Percentiles rank a stretch among this genome's conserved stretches.
Evolutionary conservation across 352 stramenopile species (phyloP).

Genomic region (Pelagophyceae sp.): DNA sequence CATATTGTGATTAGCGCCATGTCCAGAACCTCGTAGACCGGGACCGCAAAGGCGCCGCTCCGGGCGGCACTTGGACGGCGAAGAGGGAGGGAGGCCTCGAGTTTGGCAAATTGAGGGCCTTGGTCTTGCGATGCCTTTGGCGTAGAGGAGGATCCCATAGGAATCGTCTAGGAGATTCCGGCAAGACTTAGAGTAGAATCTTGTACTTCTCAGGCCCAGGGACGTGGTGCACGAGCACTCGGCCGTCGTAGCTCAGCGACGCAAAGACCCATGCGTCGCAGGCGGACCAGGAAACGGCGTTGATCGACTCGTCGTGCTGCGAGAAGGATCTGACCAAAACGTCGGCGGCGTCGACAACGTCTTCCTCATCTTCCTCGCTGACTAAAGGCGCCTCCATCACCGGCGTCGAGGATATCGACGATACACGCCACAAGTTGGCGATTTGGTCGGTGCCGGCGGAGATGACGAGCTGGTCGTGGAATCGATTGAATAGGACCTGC

Average conservation of each 20-base stretch:
- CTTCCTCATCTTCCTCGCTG: slow-evolving; percentile 40
- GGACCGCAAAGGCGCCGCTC: too few relatives aligned
- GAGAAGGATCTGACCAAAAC: slow-evolving; percentile 54
- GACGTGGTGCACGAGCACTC: slow-evolving; percentile 86
- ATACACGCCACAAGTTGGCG: slow-evolving; percentile 88
- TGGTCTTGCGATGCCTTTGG: too few relatives aligned
- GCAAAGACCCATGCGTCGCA: slow-evolving; percentile 90
- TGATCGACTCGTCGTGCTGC: slow-evolving; percentile 86
- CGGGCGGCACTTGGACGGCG: too few relatives aligned
- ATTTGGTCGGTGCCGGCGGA: slow-evolving; percentile 78
- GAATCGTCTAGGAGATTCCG: too few relatives aligned
- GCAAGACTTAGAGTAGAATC: slow-evolving; percentile 93
- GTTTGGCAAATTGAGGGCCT: too few relatives aligned
- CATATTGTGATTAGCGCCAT: too few relatives aligned
- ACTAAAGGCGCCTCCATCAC: slow-evolving; percentile 75
- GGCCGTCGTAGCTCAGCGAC: slow-evolving; percentile 86
- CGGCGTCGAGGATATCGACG: slow-evolving; percentile 87
- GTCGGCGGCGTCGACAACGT: slow-evolving; percentile 52
- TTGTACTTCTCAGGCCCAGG: slow-evolving; percentile 98
- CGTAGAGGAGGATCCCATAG: too few relatives aligned
- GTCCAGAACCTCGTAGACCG: too few relatives aligned
- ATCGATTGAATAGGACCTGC: slow-evolving; percentile 87
- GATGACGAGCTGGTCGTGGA: slow-evolving; percentile 93
- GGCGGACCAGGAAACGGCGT: slow-evolving; percentile 77
- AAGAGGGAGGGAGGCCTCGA: too few relatives aligned